A percentile compares a stretch with the other conserved stretches of the same genome.
These are phyloP conservation scores for Rhizopogon sp. DNA, from an alignment of 768 basidiomycete genomes.

Conservation along the genomic window DNA sequence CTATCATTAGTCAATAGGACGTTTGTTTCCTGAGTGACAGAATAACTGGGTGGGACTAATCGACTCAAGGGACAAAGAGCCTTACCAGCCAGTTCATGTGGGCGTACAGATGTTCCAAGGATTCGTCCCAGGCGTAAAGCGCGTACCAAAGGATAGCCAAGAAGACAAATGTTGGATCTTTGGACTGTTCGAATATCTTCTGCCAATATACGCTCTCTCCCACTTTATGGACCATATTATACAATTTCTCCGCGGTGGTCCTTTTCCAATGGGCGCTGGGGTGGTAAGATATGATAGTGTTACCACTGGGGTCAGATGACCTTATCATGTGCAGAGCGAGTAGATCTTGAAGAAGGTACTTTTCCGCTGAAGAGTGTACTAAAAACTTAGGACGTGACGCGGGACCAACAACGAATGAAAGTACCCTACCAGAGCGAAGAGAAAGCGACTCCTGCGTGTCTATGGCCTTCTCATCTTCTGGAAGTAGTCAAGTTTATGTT, in stretches of 20 bases:
- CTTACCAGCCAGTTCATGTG: conserved; percentile 44
- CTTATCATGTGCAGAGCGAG: conserved; percentile 42
- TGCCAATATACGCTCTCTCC: conserved; percentile 2
- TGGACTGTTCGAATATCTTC: conserved; percentile 3
- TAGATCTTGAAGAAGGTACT: conserved; percentile 29
- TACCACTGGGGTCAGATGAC: conserved; percentile 10
- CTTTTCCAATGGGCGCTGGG: neutral
- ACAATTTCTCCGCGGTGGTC: neutral
- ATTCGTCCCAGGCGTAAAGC: conserved; percentile 50
- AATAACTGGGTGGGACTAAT: neutral
- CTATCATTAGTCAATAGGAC: conserved; percentile 34
- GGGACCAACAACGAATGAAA: neutral
- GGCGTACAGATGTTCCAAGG: conserved; percentile 38
- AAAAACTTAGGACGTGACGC: neutral
- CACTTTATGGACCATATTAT: neutral
- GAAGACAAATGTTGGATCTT: conserved; percentile 46
- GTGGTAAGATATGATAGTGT: conserved; percentile 7
- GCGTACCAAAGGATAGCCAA: conserved; percentile 46
- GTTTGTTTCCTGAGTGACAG: conserved; percentile 30
- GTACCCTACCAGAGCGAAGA: conserved; percentile 26
- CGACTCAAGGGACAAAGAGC: neutral
- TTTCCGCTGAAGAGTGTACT: neutral
- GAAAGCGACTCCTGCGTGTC: conserved; percentile 29
- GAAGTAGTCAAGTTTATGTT: conserved; percentile 7
- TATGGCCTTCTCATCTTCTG: conserved; percentile 19